Percentiles rank a stretch among this genome's conserved stretches.
Evolutionary conservation across 2,329 filamentous ascomycete species (phyloP).

Genomic region (Drechmeria coniospora): DNA sequence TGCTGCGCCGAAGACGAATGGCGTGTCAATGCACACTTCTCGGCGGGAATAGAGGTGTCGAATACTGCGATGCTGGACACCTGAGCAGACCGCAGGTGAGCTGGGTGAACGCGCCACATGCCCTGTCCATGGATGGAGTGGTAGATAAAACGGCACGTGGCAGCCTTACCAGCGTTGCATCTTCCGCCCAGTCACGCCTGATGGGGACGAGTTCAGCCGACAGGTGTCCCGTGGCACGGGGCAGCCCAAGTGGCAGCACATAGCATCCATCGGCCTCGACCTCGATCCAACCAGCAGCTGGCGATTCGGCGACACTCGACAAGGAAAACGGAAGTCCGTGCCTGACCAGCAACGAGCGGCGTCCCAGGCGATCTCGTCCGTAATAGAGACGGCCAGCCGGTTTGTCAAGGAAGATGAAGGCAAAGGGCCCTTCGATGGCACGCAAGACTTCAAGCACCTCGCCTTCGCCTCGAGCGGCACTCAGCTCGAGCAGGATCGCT

Average conservation of each 20-base stretch:
- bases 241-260: too few species aligned
- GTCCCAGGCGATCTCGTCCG: conserved; percentile 73
- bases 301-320: conserved; percentile 53
- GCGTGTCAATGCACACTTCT: conserved; percentile 8
- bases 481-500: conserved; percentile 46
- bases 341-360: conserved; percentile 61
- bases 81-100: conserved; percentile 26
- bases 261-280: conserved; percentile 77
- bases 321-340: conserved; percentile 38
- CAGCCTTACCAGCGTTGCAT: conserved; percentile 30
- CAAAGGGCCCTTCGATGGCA: conserved; percentile 66
- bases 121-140: too few species aligned
- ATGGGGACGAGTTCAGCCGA: conserved; percentile 5
- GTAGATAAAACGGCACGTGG: conserved; percentile 7
- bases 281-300: conserved; percentile 49
- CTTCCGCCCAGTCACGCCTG: conserved; percentile 16
- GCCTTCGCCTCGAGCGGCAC: conserved; percentile 10
- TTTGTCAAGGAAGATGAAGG: conserved; percentile 71
- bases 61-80: conserved; percentile 38
- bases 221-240: too few species aligned
- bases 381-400: conserved; percentile 51
- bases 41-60: conserved; percentile 28
- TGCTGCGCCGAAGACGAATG: conserved; percentile 33
- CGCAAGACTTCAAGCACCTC: conserved; percentile 37
- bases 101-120: too few species aligned